Conservation (phyloP, 495 filamentous ascomycete species). For the Xylaria acuta region DNA sequence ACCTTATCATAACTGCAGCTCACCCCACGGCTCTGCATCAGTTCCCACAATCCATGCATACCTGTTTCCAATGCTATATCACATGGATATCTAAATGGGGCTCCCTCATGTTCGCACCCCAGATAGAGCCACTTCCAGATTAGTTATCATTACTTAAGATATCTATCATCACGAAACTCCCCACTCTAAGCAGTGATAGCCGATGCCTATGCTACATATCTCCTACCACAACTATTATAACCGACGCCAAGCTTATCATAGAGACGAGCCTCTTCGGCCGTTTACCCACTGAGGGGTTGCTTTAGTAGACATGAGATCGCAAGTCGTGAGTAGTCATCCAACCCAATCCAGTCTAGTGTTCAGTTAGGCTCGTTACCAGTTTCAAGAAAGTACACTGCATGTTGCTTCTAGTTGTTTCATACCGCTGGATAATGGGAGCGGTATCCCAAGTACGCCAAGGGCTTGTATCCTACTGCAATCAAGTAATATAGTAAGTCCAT, state of each 20-base stretch:
- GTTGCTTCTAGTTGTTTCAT: background rate
- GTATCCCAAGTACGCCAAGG: background rate
- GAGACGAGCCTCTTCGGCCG: background rate
- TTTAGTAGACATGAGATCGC: background rate
- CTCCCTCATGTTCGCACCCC: background rate
- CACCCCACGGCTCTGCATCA: conserved; percentile 17
- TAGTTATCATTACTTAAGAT: conserved; percentile 11
- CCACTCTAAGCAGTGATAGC: background rate
- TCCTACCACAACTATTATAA: background rate
- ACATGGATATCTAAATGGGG: conserved; percentile 14
- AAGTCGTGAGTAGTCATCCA: background rate
- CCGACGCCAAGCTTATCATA: conserved; percentile 6
- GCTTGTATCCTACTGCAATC: background rate
- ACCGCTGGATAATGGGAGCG: background rate
- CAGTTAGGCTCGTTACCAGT: conserved; percentile 4
- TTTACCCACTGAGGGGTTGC: background rate
- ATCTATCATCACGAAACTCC: background rate
- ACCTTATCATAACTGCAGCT: conserved; percentile 21
- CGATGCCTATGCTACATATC: background rate
- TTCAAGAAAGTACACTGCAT: background rate
- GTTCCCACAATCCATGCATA: conserved; percentile 8
- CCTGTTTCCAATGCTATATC: conserved; percentile 11
- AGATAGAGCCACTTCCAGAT: background rate
- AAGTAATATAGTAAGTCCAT: background rate
- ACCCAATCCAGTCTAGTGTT: background rate